Evolutionary conservation across 2,329 filamentous ascomycete species (phyloP).

Genomic region (Fusarium sp.): DNA sequence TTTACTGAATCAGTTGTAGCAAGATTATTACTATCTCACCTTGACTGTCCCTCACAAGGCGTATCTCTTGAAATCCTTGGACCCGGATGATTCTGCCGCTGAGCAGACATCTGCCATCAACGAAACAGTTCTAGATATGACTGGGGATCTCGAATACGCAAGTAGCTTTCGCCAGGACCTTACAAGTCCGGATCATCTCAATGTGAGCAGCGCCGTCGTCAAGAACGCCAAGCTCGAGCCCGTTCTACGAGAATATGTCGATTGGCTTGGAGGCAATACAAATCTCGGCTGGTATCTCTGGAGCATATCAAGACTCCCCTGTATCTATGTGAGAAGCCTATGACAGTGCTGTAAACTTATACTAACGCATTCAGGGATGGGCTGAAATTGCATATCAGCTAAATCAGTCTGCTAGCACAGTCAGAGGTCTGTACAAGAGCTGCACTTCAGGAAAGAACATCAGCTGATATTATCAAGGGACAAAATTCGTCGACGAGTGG

Average conservation of each 20-base stretch:
- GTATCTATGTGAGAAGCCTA: rapidly evolving
- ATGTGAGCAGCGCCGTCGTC: neutral
- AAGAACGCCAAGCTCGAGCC: neutral
- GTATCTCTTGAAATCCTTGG: neutral
- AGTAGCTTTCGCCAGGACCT: neutral
- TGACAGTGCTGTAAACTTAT: rapidly evolving
- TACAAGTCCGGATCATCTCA: neutral
- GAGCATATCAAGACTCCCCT: neutral
- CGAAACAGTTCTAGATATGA: neutral
- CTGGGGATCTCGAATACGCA: neutral
- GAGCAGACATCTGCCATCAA: neutral
- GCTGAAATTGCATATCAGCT: neutral
- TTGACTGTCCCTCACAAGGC: neutral
- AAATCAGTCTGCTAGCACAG: neutral
- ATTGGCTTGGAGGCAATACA: neutral
- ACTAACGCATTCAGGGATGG: neutral
- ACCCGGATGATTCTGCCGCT: neutral
- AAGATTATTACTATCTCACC: neutral
- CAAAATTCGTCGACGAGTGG: neutral
- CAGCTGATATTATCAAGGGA: neutral
- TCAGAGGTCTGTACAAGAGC: neutral
- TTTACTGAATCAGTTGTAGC: neutral
- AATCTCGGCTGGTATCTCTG: neutral
- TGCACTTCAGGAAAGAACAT: rapidly evolving
- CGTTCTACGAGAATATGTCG: neutral